Evolutionary conservation across 371 early-diverging fungal species (phyloP).

Genomic region (Mucor plumbeus): DNA sequence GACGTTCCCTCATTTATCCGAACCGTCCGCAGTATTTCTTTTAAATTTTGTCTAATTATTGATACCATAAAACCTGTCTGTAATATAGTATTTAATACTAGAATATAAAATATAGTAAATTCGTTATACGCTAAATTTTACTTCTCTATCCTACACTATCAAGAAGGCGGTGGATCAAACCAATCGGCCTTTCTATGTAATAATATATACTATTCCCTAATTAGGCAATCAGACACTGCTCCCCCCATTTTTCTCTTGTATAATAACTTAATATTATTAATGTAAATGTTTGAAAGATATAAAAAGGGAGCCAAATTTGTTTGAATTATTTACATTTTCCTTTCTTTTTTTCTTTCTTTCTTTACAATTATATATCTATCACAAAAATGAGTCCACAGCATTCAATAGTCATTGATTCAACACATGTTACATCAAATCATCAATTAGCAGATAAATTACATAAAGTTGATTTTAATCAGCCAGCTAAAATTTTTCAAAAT

Average conservation of each 20-base stretch:
- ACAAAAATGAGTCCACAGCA: constrained; percentile 13
- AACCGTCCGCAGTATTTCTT: constrained; percentile 15
- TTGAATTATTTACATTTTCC: background rate
- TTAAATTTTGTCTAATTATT: background rate
- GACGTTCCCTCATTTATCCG: constrained; percentile 24
- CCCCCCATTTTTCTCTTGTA: constrained; percentile 4
- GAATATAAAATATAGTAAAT: background rate
- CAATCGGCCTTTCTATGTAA: background rate
- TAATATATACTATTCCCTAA: constrained; percentile 2
- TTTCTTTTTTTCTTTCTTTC: constrained; percentile 7
- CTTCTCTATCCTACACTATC: background rate
- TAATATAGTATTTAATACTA: background rate
- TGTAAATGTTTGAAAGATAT: constrained; percentile 1
- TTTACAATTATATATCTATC: background rate
- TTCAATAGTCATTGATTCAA: constrained; percentile 21
- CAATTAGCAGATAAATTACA: constrained; percentile 24
- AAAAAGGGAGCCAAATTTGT: background rate
- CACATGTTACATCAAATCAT: constrained; percentile 7
- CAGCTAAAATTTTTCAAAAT: constrained; percentile 44
- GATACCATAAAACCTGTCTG: constrained; percentile 3
- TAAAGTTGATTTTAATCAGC: constrained; percentile 38
- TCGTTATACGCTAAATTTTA: background rate
- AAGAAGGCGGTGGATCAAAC: background rate
- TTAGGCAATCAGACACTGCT: background rate
- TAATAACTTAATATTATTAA: background rate